These are phyloP conservation scores for Kurtzmaniella fragi DNA, from an alignment of 805 yeast genomes.

Conservation along the genomic window DNA sequence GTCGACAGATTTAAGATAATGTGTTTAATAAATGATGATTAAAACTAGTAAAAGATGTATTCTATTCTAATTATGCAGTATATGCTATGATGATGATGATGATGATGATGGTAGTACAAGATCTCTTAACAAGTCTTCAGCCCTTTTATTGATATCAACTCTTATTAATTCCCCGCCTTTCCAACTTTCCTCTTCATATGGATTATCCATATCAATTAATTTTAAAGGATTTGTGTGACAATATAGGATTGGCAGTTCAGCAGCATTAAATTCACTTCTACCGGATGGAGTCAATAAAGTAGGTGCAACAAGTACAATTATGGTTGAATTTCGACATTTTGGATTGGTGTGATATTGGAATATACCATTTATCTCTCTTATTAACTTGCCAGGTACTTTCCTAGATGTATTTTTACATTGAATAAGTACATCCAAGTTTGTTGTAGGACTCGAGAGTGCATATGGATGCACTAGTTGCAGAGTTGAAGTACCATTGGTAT, in stretches of 20 bases:
- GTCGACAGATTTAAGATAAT: background rate
- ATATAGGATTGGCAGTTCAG: slow-evolving; percentile 42
- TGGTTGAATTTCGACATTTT: slow-evolving; percentile 15
- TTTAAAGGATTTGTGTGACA: slow-evolving; percentile 32
- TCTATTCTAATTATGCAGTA: background rate
- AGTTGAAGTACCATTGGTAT: no score
- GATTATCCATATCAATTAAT: slow-evolving; percentile 12
- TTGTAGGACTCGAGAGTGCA: no score
- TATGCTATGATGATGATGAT: background rate
- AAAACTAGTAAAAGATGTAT: background rate
- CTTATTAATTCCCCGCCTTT: slow-evolving; percentile 28
- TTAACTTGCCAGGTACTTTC: slow-evolving; percentile 40
- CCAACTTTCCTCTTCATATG: slow-evolving; percentile 35
- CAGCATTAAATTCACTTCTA: slow-evolving; percentile 37
- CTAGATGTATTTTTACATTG: slow-evolving; percentile 51
- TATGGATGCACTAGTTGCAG: no score
- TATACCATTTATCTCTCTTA: slow-evolving; percentile 53
- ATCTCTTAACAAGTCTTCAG: slow-evolving; percentile 30
- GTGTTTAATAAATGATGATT: no score
- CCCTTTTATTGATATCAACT: slow-evolving; percentile 33
- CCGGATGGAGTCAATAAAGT: slow-evolving; percentile 45
- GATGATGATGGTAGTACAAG: slow-evolving; percentile 12
- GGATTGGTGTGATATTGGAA: slow-evolving; percentile 28
- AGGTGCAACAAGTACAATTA: slow-evolving; percentile 44
- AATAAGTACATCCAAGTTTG: slow-evolving; percentile 34